These are phyloP conservation scores for Podaxis rugospora DNA, from an alignment of 768 basidiomycete genomes.

Conservation along the genomic window DNA sequence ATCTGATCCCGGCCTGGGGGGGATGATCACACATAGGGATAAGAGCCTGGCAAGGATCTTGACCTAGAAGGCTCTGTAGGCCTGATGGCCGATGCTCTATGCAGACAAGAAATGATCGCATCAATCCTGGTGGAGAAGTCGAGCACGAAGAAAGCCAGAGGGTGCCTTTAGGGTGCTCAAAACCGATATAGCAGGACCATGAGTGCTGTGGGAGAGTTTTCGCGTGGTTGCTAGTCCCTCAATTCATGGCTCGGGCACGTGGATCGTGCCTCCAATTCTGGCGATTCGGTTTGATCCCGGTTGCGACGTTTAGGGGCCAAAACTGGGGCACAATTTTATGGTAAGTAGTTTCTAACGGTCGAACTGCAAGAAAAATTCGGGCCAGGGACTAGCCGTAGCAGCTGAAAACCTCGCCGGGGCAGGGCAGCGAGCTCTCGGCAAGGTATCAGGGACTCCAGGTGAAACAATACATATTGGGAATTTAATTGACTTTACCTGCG, in stretches of 20 bases:
- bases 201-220: not conserved
- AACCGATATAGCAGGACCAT: not conserved
- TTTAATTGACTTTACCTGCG: not conserved
- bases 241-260: not conserved
- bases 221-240: not conserved
- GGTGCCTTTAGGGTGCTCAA: not conserved
- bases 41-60: not conserved
- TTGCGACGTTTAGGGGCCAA: not conserved
- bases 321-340: not conserved
- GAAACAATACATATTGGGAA: not conserved
- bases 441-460: not conserved
- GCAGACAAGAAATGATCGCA: not conserved
- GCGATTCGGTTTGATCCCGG: not conserved
- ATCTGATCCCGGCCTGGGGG: not conserved
- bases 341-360: not conserved
- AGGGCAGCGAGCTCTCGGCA: not conserved
- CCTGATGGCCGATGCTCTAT: not conserved
- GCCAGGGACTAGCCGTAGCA: not conserved
- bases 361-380: not conserved
- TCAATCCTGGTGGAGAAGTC: not conserved
- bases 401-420: not conserved
- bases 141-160: not conserved
- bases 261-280: not conserved
- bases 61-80: not conserved
- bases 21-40: constrained; percentile 1